These are phyloP conservation scores for Domatiomyces globalis DNA, from an alignment of 2,329 filamentous ascomycete species.

Conservation along the genomic window DNA sequence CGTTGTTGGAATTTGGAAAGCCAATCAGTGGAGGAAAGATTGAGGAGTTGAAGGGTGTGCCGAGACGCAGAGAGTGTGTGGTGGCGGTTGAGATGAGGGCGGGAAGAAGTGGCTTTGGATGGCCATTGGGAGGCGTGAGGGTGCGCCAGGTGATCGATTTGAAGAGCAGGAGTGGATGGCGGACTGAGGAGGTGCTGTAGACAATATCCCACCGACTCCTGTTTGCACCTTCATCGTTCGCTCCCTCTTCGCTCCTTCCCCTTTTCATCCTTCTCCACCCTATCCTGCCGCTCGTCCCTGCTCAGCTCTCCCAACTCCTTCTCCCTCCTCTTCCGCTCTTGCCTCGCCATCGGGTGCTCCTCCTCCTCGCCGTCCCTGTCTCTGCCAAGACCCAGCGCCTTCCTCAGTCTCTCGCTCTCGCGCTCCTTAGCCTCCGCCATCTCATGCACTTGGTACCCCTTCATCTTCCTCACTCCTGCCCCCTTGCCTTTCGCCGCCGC, in stretches of 20 bases:
- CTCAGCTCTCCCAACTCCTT: constrained; percentile 15
- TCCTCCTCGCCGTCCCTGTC: constrained; percentile 34
- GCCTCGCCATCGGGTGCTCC: constrained; percentile 31
- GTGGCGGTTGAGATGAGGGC: constrained; percentile 64
- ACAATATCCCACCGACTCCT: neutral
- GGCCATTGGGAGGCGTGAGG: constrained; percentile 75
- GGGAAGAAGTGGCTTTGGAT: constrained; percentile 55
- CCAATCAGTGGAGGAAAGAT: constrained; percentile 82
- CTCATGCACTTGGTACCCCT: constrained; percentile 90
- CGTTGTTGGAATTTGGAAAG: constrained; percentile 72
- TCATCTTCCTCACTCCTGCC: constrained; percentile 45
- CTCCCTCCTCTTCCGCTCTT: constrained; percentile 28
- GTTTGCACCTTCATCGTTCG: neutral
- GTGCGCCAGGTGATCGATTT: constrained; percentile 63
- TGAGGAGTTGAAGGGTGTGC: constrained; percentile 33
- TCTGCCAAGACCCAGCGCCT: constrained; percentile 72
- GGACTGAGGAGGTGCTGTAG: constrained; percentile 15
- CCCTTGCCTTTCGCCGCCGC: constrained; percentile 18
- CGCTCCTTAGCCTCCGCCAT: constrained; percentile 90
- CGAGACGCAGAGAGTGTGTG: constrained; percentile 58
- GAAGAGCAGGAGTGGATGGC: constrained; percentile 48
- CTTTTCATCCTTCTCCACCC: neutral
- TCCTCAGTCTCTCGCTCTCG: constrained; percentile 78
- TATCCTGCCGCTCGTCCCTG: neutral
- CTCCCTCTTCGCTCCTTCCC: neutral